A percentile compares a stretch with the other conserved stretches of the same genome.
Conservation (phyloP, 1,139 yeast genomes). For the Meyerozyma sp. region DNA sequence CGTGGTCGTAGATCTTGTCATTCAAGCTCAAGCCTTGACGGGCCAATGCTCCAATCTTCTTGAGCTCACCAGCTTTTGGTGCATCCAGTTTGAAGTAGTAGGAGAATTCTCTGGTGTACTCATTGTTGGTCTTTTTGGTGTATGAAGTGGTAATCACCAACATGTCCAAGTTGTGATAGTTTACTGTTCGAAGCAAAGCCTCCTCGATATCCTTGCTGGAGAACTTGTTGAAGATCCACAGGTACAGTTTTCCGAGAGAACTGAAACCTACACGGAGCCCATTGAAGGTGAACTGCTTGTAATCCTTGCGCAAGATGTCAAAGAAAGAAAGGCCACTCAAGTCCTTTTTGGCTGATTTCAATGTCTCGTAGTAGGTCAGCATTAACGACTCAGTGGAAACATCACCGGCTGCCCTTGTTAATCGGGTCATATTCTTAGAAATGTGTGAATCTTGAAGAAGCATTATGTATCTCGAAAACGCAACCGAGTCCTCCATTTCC, state of each 20-base stretch:
- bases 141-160: slow-evolving; percentile 62
- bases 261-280: slow-evolving; percentile 60
- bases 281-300: slow-evolving; percentile 60
- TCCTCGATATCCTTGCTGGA: slow-evolving; percentile 27
- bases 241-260: slow-evolving; percentile 62
- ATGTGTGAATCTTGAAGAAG: slow-evolving; percentile 1
- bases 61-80: slow-evolving; percentile 12
- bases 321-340: slow-evolving; percentile 50
- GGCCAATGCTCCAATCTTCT: slow-evolving; percentile 21
- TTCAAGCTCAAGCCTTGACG: slow-evolving; percentile 22
- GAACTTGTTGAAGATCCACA: slow-evolving; percentile 44
- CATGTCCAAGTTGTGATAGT: slow-evolving; percentile 43
- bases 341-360: slow-evolving; percentile 57
- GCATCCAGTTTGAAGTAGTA: slow-evolving; percentile 20
- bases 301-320: slow-evolving; percentile 76
- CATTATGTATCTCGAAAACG: slow-evolving; percentile 27
- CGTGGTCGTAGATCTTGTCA: slow-evolving; percentile 8
- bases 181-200: slow-evolving; percentile 32
- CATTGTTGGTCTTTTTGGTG: slow-evolving; percentile 29
- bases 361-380: slow-evolving; percentile 24
- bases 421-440: neutral
- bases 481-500: slow-evolving; percentile 48
- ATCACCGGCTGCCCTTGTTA: neutral
- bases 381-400: neutral
- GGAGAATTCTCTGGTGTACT: slow-evolving; percentile 57